Evolutionary conservation across 345 rosid genomes (phyloP).

Genomic region (Odontarrhena argentea): DNA sequence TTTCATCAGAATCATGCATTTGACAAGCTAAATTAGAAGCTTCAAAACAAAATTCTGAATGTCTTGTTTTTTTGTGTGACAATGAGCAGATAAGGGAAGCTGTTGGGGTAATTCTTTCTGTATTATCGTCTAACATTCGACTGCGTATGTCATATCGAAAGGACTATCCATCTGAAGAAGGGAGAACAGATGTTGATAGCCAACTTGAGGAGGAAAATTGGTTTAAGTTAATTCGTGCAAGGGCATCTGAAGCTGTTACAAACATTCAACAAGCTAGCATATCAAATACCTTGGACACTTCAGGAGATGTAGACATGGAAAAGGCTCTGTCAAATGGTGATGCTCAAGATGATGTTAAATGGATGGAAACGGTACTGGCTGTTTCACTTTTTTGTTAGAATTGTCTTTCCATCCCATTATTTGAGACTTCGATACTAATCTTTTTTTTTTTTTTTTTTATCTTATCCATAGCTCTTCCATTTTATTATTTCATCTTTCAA

Average conservation of each 20-base stretch:
- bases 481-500: constrained; percentile 82
- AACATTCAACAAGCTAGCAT: constrained; percentile 71
- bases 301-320: constrained; percentile 46
- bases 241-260: constrained; percentile 73
- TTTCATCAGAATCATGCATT: constrained; percentile 10
- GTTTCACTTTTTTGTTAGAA: neutral
- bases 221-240: constrained; percentile 61
- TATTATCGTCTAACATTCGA: constrained; percentile 84
- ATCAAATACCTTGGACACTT: constrained; percentile 58
- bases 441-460: constrained; percentile 8
- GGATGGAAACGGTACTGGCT: constrained; percentile 96
- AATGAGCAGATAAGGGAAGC: constrained; percentile 88
- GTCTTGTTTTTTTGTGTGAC: constrained; percentile 24
- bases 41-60: constrained; percentile 21
- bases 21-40: constrained; percentile 8
- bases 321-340: constrained; percentile 58
- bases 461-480: constrained; percentile 68
- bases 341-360: constrained; percentile 78
- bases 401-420: neutral
- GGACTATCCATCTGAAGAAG: constrained; percentile 52
- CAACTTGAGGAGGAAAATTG: constrained; percentile 60
- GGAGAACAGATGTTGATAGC: constrained; percentile 42
- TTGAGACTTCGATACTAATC: constrained; percentile 22
- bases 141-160: constrained; percentile 56
- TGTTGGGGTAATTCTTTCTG: constrained; percentile 81